A percentile compares a stretch with the other conserved stretches of the same genome.
phyloP scores from a whole-genome alignment of 1,284 basidiomycete species.

The Boletus semigastroideus region DNA sequence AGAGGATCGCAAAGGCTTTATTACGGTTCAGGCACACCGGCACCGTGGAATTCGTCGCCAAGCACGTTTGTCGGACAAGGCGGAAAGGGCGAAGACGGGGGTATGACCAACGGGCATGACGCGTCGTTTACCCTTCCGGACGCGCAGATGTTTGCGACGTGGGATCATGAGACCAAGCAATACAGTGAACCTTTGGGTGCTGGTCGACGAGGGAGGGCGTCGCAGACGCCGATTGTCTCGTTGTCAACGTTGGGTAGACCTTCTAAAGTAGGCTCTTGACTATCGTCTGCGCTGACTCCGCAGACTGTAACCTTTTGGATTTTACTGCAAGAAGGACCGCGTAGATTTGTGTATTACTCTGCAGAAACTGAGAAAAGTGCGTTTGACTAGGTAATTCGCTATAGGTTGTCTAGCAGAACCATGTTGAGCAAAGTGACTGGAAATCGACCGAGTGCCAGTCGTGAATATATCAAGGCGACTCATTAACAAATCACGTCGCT shows the following conservation, averaged over 20 bases:
- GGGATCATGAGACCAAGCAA: slow-evolving; percentile 71
- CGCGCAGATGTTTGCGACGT: slow-evolving; percentile 69
- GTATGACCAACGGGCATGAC: slow-evolving; percentile 34
- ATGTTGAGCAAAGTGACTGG: no score
- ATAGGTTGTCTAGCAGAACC: no score
- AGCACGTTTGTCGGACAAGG: slow-evolving; percentile 27
- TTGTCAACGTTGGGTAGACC: slow-evolving; percentile 23
- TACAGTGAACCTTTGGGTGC: slow-evolving; percentile 49
- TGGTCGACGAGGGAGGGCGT: slow-evolving; percentile 22
- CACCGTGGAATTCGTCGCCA: slow-evolving; percentile 63
- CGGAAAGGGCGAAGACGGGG: slow-evolving; percentile 28
- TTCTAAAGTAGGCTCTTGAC: slow-evolving; percentile 23
- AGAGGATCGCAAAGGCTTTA: slow-evolving; percentile 56
- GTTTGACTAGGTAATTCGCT: no score
- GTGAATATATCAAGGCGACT: no score
- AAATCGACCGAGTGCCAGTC: no score
- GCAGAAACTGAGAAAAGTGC: no score
- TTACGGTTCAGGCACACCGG: slow-evolving; percentile 61
- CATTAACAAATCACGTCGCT: slow-evolving; percentile 83
- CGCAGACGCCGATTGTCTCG: slow-evolving; percentile 20
- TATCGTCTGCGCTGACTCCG: no score
- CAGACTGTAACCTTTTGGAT: no score
- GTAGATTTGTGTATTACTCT: no score
- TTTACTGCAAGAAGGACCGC: no score
- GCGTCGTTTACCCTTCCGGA: slow-evolving; percentile 53